A percentile compares a stretch with the other conserved stretches of the same genome.
phyloP scores from a whole-genome alignment of 2,329 filamentous ascomycete genomes.

The Aspergillus ochraceus region DNA sequence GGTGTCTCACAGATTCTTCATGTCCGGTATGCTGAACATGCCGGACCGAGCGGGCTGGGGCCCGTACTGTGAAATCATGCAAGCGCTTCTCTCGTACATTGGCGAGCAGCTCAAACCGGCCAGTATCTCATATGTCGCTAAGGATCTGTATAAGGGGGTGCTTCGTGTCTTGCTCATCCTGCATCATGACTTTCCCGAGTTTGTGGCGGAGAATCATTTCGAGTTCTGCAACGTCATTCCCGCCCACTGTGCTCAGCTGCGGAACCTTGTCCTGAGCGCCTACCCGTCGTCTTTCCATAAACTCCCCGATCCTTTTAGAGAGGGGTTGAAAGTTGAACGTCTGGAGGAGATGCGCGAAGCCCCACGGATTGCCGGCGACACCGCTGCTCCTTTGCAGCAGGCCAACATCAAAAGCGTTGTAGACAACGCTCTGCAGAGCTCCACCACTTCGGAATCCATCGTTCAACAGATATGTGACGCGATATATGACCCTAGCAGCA shows the following conservation, averaged over 20 bases:
- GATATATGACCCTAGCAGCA: conserved; percentile 61
- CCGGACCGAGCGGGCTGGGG: conserved; percentile 72
- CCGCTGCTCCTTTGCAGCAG: conserved; percentile 48
- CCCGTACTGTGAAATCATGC: conserved; percentile 70
- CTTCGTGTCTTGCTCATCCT: conserved; percentile 81
- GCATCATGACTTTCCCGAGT: conserved; percentile 93
- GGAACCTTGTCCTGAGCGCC: conserved; percentile 84
- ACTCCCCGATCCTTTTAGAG: conserved; percentile 70
- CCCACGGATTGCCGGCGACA: conserved; percentile 65
- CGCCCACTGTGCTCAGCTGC: conserved; percentile 78
- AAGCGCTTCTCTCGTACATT: conserved; percentile 70
- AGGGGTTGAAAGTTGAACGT: conserved; percentile 73
- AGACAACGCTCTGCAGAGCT: conserved; percentile 54
- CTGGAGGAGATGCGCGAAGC: conserved; percentile 71
- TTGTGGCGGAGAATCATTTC: conserved; percentile 82
- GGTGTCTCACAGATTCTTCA: conserved; percentile 79
- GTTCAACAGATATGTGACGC: conserved; percentile 75
- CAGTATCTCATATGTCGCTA: conserved; percentile 67
- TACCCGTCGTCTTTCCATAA: conserved; percentile 70
- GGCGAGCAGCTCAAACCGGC: conserved; percentile 76
- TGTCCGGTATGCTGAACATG: conserved; percentile 73
- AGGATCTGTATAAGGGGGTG: conserved; percentile 80
- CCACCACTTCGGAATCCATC: conserved; percentile 65
- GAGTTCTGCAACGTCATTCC: conserved; percentile 79
- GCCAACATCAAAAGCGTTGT: conserved; percentile 56